These are phyloP conservation scores for Colletotrichum sp. DNA, from an alignment of 2,329 filamentous ascomycete genomes.

Conservation along the genomic window DNA sequence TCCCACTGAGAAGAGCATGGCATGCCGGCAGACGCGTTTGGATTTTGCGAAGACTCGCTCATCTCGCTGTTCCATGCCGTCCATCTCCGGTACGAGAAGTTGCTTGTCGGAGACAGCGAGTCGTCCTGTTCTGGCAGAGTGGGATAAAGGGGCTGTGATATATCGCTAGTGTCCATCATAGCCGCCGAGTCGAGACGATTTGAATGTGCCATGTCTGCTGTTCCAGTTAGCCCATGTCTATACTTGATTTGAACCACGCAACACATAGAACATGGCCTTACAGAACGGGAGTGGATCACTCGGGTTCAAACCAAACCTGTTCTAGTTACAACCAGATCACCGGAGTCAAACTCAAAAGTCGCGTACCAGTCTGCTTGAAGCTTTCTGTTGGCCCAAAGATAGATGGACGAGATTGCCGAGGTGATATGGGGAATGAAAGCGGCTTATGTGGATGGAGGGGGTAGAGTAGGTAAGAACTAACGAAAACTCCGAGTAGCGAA, in stretches of 20 bases:
- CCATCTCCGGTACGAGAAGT: not conserved
- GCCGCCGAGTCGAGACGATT: not conserved
- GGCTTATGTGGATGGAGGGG: not conserved
- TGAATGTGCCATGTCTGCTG: not conserved
- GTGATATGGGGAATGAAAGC: not conserved
- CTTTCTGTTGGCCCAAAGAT: not conserved
- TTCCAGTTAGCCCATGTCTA: not conserved
- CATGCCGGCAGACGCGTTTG: not conserved
- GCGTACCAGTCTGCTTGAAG: not conserved
- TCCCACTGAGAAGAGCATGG: not conserved
- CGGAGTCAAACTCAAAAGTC: not conserved
- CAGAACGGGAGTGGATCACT: not conserved
- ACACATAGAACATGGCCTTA: not conserved
- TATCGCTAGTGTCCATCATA: not conserved
- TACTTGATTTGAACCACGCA: not conserved
- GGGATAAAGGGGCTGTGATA: not conserved
- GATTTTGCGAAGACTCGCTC: not conserved
- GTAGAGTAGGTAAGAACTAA: not conserved
- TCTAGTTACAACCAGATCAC: not conserved
- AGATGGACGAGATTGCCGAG: not conserved
- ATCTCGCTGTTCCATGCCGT: not conserved
- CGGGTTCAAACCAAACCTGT: not conserved
- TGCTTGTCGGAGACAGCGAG: not conserved
- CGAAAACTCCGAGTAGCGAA: not conserved
- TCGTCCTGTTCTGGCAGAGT: not conserved